Conservation (phyloP, 805 yeast species). For the Candida germanica region DNA sequence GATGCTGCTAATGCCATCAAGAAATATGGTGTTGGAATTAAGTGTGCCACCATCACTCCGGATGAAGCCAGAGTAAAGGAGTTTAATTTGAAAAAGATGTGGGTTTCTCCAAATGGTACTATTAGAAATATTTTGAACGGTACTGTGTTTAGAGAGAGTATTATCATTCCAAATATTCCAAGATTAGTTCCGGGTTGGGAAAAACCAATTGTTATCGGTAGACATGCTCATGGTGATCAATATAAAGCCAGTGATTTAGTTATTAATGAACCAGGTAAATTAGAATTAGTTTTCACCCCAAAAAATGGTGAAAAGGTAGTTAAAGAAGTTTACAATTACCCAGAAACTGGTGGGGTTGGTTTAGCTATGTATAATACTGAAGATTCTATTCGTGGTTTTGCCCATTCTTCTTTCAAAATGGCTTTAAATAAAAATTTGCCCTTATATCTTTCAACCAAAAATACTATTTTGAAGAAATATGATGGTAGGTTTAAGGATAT, state of each 20-base stretch:
- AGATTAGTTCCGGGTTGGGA: conserved; percentile 78
- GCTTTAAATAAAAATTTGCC: conserved; percentile 64
- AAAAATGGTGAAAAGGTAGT: conserved; percentile 46
- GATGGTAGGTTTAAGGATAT: conserved; percentile 83
- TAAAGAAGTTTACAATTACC: conserved; percentile 57
- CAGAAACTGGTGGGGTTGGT: conserved; percentile 75
- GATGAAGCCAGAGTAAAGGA: conserved; percentile 79
- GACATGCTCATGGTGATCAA: conserved; percentile 86
- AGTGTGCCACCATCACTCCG: conserved; percentile 85
- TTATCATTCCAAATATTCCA: conserved; percentile 74
- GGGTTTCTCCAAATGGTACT: conserved; percentile 85
- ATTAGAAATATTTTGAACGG: conserved; percentile 79
- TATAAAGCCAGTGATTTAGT: conserved; percentile 77
- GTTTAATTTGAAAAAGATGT: conserved; percentile 72
- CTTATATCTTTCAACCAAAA: conserved; percentile 69
- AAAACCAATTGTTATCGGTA: conserved; percentile 78
- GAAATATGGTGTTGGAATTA: conserved; percentile 74
- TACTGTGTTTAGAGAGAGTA: conserved; percentile 82
- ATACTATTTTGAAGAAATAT: conserved; percentile 77
- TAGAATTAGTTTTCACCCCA: conserved; percentile 67
- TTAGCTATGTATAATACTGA: conserved; percentile 83
- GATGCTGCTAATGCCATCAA: conserved; percentile 77
- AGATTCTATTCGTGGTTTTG: conserved; percentile 72
- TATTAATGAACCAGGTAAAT: conserved; percentile 62
- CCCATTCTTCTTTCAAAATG: conserved; percentile 74